Evolutionary conservation across 805 yeast genomes (phyloP).

Genomic region (Barnettozyma wickerhamii): DNA sequence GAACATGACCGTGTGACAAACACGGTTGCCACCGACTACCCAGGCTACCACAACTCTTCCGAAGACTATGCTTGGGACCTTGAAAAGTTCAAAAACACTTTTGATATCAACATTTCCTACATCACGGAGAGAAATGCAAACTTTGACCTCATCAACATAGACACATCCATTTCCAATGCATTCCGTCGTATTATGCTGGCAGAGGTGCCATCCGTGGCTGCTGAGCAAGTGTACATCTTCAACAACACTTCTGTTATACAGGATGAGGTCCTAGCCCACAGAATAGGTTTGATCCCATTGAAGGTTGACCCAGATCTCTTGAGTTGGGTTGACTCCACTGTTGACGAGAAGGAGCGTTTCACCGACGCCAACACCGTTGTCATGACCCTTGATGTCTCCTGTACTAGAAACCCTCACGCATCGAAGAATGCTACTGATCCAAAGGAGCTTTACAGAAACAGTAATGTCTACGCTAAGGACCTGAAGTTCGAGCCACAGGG

Average conservation of each 20-base stretch:
- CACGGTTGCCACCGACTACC: constrained; percentile 86
- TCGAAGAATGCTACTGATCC: constrained; percentile 77
- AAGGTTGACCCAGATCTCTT: constrained; percentile 87
- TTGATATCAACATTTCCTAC: constrained; percentile 64
- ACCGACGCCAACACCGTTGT: constrained; percentile 90
- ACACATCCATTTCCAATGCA: constrained; percentile 93
- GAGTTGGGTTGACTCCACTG: constrained; percentile 70
- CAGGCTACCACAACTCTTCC: constrained; percentile 66
- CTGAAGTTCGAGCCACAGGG: constrained; percentile 91
- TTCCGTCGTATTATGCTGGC: constrained; percentile 96
- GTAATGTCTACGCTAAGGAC: constrained; percentile 86
- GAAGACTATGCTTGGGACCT: constrained; percentile 78
- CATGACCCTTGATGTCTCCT: constrained; percentile 71
- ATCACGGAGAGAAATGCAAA: constrained; percentile 68
- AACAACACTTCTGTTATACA: constrained; percentile 96
- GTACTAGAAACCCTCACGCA: constrained; percentile 84
- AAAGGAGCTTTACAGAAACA: constrained; percentile 74
- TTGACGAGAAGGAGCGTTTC: constrained; percentile 63
- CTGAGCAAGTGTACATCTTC: constrained; percentile 85
- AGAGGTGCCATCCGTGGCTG: constrained; percentile 94
- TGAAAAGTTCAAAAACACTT: constrained; percentile 65
- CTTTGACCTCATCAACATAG: constrained; percentile 82
- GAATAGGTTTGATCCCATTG: constrained; percentile 90
- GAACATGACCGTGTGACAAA: constrained; percentile 90
- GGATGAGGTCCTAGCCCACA: constrained; percentile 94